A percentile compares a stretch with the other conserved stretches of the same genome.
phyloP scores from a whole-genome alignment of 306 rosid genomes.

The Corylus americana region DNA sequence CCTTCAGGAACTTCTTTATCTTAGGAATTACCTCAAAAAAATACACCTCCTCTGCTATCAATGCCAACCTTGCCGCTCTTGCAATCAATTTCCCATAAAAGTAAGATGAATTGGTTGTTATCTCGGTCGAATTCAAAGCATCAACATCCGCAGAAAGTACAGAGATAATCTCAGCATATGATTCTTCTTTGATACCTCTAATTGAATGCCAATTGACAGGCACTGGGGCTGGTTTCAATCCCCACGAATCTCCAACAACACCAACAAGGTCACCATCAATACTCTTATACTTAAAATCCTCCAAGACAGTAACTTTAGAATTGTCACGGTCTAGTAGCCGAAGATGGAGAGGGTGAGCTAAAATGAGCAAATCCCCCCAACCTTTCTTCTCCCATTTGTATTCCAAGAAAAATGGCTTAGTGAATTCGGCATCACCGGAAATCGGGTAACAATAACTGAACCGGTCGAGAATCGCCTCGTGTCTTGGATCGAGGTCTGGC shows the following conservation, averaged over 20 bases:
- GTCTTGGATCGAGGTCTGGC: slow-evolving; percentile 42
- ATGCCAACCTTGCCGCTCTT: slow-evolving; percentile 79
- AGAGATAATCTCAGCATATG: slow-evolving; percentile 50
- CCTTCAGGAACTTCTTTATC: slow-evolving; percentile 54
- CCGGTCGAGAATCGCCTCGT: slow-evolving; percentile 46
- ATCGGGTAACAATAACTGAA: no score
- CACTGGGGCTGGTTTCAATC: no score
- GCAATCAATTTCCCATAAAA: slow-evolving; percentile 76
- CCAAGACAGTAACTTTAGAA: no score
- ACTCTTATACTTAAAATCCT: no score
- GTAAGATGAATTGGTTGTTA: slow-evolving; percentile 42
- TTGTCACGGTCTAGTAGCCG: no score
- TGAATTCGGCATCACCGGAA: slow-evolving; percentile 60
- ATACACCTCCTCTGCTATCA: slow-evolving; percentile 86
- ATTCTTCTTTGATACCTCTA: slow-evolving; percentile 29
- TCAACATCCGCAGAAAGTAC: slow-evolving; percentile 65
- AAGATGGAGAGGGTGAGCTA: no score
- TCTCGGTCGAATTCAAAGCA: slow-evolving; percentile 36
- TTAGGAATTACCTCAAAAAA: slow-evolving; percentile 56
- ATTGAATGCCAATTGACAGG: no score
- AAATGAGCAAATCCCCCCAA: slow-evolving; percentile 48
- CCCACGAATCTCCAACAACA: no score
- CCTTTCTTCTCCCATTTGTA: slow-evolving; percentile 83
- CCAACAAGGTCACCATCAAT: no score
- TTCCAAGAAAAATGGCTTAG: slow-evolving; percentile 56